A percentile compares a stretch with the other conserved stretches of the same genome.
Evolutionary conservation across 192 early-diverging fungal species (phyloP).

Genomic region (Rhizophagus sp.): DNA sequence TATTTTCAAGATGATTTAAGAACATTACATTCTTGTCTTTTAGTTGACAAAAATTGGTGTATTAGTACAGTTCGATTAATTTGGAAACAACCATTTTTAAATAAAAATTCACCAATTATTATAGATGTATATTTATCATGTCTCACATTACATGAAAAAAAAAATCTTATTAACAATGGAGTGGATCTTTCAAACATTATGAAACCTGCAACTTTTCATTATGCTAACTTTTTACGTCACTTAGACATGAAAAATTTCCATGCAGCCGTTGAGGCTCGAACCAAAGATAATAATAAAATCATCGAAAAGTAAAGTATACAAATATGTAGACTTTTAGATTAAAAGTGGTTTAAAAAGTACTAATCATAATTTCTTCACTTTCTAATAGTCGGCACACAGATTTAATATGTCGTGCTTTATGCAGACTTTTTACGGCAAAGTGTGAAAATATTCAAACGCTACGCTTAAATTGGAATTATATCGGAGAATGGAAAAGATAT

Average conservation of each 20-base stretch:
- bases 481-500: background rate
- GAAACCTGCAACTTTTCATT: background rate
- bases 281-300: background rate
- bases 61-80: background rate
- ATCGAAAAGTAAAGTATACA: background rate
- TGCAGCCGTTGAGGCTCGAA: background rate
- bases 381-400: background rate
- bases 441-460: background rate
- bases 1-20: background rate
- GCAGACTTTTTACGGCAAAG: background rate
- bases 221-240: background rate
- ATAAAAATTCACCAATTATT: background rate
- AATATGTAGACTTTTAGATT: background rate
- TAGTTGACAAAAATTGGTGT: constrained; percentile 4
- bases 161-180: background rate
- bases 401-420: constrained; percentile 12
- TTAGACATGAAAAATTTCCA: background rate
- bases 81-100: background rate
- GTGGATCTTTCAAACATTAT: background rate
- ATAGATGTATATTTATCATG: background rate
- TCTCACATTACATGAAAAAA: background rate
- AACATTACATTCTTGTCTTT: background rate
- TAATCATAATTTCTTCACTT: no score
- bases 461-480: background rate
- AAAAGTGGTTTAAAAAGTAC: background rate